Percentiles rank a stretch among this genome's conserved stretches.
Evolutionary conservation across 169 alveolate species (phyloP).

Genomic region (Plasmodium malariae): DNA sequence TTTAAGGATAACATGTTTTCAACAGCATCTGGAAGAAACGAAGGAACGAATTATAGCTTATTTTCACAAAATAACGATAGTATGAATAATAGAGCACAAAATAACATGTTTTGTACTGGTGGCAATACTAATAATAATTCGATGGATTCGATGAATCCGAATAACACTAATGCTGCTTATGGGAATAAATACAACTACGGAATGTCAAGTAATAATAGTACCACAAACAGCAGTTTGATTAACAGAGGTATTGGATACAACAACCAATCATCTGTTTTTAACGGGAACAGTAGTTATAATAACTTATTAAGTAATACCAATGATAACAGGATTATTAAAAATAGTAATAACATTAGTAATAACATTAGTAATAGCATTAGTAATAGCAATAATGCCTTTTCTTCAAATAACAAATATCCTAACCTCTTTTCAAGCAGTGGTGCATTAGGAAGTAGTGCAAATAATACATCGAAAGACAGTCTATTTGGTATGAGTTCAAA

Average conservation of each 20-base stretch:
- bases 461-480: neutral
- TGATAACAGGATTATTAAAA: neutral
- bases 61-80: slow-evolving; percentile 13
- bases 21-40: slow-evolving; percentile 6
- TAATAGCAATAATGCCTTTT: neutral
- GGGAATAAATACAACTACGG: slow-evolving; percentile 5
- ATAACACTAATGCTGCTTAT: neutral
- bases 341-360: neutral
- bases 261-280: neutral
- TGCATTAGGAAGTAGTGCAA: neutral
- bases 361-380: neutral
- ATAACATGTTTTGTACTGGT: slow-evolving; percentile 5
- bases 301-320: neutral
- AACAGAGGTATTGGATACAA: slow-evolving; percentile 1
- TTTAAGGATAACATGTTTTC: slow-evolving; percentile 22
- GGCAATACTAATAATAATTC: neutral
- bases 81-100: neutral
- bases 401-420: neutral
- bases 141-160: neutral
- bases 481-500: neutral
- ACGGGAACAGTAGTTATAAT: slow-evolving; percentile 8
- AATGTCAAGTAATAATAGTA: neutral
- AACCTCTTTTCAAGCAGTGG: neutral
- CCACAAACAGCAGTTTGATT: slow-evolving; percentile 1
- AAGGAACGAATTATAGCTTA: slow-evolving; percentile 25